phyloP scores from a whole-genome alignment of 805 yeast species.

The Candida tallmaniae region DNA sequence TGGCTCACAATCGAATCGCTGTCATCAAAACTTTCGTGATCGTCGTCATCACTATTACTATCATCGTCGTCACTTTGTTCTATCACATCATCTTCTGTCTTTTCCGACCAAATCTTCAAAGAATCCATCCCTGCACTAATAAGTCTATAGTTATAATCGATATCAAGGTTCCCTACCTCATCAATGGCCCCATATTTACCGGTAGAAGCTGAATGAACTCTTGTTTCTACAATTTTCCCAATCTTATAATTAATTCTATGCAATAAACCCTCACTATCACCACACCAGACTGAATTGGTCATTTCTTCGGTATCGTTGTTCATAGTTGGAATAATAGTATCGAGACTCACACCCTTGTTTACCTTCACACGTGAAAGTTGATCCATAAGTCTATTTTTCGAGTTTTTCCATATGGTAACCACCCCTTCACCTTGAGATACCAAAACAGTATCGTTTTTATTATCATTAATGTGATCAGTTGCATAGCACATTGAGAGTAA shows the following conservation, averaged over 20 bases:
- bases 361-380: slow-evolving; percentile 76
- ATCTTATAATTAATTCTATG: slow-evolving; percentile 60
- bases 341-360: slow-evolving; percentile 67
- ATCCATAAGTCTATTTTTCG: slow-evolving; percentile 64
- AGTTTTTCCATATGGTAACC: slow-evolving; percentile 79
- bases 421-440: slow-evolving; percentile 93
- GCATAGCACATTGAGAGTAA: slow-evolving; percentile 69
- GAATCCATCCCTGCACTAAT: slow-evolving; percentile 82
- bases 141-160: slow-evolving; percentile 76
- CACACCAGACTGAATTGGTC: slow-evolving; percentile 63
- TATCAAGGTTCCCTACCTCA: slow-evolving; percentile 71
- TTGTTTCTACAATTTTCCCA: slow-evolving; percentile 60
- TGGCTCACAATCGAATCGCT: slow-evolving; percentile 19
- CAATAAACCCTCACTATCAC: slow-evolving; percentile 71
- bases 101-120: slow-evolving; percentile 69
- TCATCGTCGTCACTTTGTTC: slow-evolving; percentile 17
- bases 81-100: slow-evolving; percentile 11
- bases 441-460: slow-evolving; percentile 57
- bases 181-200: slow-evolving; percentile 45
- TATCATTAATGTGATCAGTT: slow-evolving; percentile 41
- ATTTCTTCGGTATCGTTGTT: slow-evolving; percentile 45
- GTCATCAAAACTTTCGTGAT: slow-evolving; percentile 20
- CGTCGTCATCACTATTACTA: slow-evolving; percentile 18
- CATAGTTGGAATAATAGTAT: slow-evolving; percentile 57
- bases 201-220: slow-evolving; percentile 53